Evolutionary conservation across 1,284 basidiomycete genomes (phyloP).

Genomic region (Neotropicomus parvogracilis): DNA sequence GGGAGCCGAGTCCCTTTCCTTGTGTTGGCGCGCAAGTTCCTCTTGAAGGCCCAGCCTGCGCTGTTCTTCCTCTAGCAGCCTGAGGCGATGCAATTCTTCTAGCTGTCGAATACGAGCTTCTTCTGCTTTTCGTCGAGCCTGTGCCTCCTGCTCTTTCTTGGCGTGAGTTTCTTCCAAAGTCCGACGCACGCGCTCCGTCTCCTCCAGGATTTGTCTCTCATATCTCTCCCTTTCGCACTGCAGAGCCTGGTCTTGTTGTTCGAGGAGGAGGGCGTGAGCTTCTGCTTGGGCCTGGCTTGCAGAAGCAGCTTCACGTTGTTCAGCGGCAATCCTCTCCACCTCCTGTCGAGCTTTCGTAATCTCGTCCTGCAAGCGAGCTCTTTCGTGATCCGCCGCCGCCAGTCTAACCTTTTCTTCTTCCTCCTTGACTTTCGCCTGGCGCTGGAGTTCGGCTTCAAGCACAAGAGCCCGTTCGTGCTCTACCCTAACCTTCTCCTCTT

Average conservation of each 20-base stretch:
- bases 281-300: conserved; percentile 28
- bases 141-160: conserved; percentile 26
- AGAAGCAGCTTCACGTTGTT: conserved; percentile 25
- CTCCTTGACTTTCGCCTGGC: conserved; percentile 22
- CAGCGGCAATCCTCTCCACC: conserved; percentile 23
- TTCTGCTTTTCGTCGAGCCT: conserved; percentile 20
- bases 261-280: conserved; percentile 25
- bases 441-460: conserved; percentile 30
- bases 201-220: conserved; percentile 25
- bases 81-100: conserved; percentile 30
- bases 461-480: conserved; percentile 33
- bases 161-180: conserved; percentile 28
- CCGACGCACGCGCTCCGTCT: conserved; percentile 29
- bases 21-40: conserved; percentile 27
- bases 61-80: conserved; percentile 30
- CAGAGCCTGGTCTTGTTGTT: conserved; percentile 23
- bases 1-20: conserved; percentile 13
- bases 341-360: conserved; percentile 28
- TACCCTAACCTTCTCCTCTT: conserved; percentile 25
- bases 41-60: conserved; percentile 27
- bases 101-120: conserved; percentile 27
- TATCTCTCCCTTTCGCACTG: conserved; percentile 29
- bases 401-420: conserved; percentile 29
- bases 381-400: conserved; percentile 27
- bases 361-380: conserved; percentile 28